phyloP scores from a whole-genome alignment of 2,329 filamentous ascomycete genomes.

The Dendrostoma leiphaemia region DNA sequence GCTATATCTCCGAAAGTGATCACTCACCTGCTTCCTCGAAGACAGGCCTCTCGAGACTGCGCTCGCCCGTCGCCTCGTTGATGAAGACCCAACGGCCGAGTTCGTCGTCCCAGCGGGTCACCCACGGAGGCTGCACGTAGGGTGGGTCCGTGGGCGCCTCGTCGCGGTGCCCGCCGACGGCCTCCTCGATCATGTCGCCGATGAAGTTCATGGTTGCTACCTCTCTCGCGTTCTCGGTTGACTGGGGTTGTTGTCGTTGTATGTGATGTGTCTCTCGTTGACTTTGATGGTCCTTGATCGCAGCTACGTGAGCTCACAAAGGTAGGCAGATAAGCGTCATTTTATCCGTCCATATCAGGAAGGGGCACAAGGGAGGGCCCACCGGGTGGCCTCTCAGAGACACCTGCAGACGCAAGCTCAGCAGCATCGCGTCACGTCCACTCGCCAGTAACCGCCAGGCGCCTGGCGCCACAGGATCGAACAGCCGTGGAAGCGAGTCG shows the following conservation, averaged over 20 bases:
- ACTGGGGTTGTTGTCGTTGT: neutral
- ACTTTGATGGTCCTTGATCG: no score
- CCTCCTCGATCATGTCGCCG: slow-evolving; percentile 5
- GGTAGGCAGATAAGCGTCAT: no score
- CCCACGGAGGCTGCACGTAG: slow-evolving; percentile 13
- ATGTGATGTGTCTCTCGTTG: neutral
- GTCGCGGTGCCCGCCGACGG: slow-evolving; percentile 8
- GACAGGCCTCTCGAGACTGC: slow-evolving; percentile 11
- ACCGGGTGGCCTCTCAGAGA: no score
- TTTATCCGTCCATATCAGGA: no score
- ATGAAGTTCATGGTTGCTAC: slow-evolving; percentile 12
- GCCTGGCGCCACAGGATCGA: neutral
- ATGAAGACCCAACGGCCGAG: slow-evolving; percentile 14
- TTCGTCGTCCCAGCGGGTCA: slow-evolving; percentile 12
- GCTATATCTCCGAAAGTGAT: no score
- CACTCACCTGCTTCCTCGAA: slow-evolving; percentile 13
- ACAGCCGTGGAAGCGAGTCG: neutral
- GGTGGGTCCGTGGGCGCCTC: slow-evolving; percentile 7
- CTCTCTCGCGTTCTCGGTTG: no score
- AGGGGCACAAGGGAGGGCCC: no score
- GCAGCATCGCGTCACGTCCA: neutral
- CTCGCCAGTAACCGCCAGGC: neutral
- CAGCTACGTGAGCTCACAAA: no score
- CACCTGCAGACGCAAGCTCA: neutral
- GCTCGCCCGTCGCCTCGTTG: slow-evolving; percentile 16